phyloP scores from a whole-genome alignment of 2,329 filamentous ascomycete species.

The Myriosclerotinia curreyana region DNA sequence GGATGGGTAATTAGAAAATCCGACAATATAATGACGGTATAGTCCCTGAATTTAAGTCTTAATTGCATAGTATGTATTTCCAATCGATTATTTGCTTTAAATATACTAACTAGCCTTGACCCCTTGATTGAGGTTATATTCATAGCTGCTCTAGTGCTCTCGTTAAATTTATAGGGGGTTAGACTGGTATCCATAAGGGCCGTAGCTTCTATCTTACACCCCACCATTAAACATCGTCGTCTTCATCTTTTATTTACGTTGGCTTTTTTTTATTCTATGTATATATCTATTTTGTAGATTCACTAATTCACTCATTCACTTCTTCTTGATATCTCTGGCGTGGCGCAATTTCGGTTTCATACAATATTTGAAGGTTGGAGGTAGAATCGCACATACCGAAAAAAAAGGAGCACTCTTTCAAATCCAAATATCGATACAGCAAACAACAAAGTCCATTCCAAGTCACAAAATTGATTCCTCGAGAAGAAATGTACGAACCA shows the following conservation, averaged over 20 bases:
- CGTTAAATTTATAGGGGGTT: slow-evolving; percentile 13
- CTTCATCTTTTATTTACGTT: neutral
- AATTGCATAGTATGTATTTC: too few species aligned
- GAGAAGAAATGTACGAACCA: slow-evolving; percentile 7
- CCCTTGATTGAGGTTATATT: neutral
- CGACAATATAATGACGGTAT: too few species aligned
- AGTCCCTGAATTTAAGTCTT: too few species aligned
- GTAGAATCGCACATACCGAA: neutral
- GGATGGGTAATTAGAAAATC: neutral
- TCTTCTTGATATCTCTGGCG: neutral
- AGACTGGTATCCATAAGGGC: too few species aligned
- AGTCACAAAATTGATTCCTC: neutral
- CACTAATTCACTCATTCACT: neutral
- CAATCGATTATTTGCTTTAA: too few species aligned
- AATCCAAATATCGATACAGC: neutral
- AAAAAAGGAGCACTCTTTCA: neutral
- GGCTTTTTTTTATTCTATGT: neutral
- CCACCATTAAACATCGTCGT: neutral
- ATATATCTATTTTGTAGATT: neutral
- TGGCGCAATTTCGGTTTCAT: neutral
- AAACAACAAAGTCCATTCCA: neutral
- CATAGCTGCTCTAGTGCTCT: neutral
- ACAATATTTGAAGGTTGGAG: neutral
- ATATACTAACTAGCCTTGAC: too few species aligned
- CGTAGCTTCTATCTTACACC: neutral